A percentile compares a stretch with the other conserved stretches of the same genome.
These are phyloP conservation scores for Pseudozyma tsukubaensis DNA, from an alignment of 1,284 basidiomycete genomes.

Conservation along the genomic window DNA sequence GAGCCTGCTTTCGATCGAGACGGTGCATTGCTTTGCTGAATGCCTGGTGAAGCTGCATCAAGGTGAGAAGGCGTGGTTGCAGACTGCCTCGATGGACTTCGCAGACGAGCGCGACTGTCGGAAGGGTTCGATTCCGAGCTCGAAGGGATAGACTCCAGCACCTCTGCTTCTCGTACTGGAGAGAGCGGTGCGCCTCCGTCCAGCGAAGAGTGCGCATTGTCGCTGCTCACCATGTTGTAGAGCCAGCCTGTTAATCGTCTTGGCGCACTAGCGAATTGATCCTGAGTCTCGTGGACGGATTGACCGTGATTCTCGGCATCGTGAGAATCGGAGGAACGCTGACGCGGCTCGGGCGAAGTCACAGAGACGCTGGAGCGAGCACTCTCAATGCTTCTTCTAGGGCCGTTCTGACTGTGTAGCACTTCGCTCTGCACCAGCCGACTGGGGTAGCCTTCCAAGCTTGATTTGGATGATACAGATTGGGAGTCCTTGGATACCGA, in stretches of 20 bases:
- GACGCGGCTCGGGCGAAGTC: conserved; percentile 16
- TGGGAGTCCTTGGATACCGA: conserved; percentile 27
- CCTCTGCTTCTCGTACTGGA: conserved; percentile 35
- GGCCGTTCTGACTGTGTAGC: neutral
- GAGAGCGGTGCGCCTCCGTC: conserved; percentile 27
- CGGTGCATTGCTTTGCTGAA: neutral
- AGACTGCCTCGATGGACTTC: neutral
- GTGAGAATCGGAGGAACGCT: conserved; percentile 24
- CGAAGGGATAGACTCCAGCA: conserved; percentile 10
- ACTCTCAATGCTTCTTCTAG: conserved; percentile 38
- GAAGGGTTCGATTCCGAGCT: conserved; percentile 10
- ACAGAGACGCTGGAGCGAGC: conserved; percentile 21
- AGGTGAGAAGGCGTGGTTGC: neutral
- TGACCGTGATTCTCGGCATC: neutral
- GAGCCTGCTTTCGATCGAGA: conserved; percentile 30
- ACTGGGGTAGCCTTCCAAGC: conserved; percentile 22
- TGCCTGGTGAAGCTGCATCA: conserved; percentile 1
- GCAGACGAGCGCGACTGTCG: neutral
- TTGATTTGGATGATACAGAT: conserved; percentile 27
- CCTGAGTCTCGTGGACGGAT: conserved; percentile 7
- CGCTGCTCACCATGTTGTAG: conserved; percentile 54
- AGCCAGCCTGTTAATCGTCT: conserved; percentile 61
- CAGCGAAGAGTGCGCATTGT: conserved; percentile 16
- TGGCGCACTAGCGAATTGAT: conserved; percentile 18
- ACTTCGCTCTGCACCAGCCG: conserved; percentile 19